These are phyloP conservation scores for Trichoderma sp. DNA, from an alignment of 2,329 filamentous ascomycete genomes.

Conservation along the genomic window DNA sequence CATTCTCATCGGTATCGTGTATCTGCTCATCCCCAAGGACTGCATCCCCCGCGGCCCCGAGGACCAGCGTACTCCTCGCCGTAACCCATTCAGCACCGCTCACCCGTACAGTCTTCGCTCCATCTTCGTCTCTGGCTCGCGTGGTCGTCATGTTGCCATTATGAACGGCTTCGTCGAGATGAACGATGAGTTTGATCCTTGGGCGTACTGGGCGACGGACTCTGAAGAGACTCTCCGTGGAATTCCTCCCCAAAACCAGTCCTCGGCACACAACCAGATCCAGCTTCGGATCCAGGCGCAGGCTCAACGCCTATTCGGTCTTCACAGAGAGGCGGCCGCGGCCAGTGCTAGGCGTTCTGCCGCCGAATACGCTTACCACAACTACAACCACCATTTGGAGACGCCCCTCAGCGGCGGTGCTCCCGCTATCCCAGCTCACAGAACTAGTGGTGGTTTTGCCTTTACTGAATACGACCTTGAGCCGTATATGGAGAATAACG, in stretches of 20 bases:
- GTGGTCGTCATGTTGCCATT: background rate
- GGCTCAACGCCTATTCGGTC: background rate
- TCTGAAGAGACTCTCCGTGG: slow-evolving; percentile 1
- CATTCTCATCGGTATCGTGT: slow-evolving; percentile 11
- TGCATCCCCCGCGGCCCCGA: background rate
- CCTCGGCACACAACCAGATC: background rate
- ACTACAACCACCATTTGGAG: background rate
- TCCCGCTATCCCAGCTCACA: background rate
- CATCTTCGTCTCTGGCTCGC: background rate
- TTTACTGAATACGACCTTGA: background rate
- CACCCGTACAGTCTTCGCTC: background rate
- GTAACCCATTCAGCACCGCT: background rate
- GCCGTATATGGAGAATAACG: background rate
- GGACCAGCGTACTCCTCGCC: background rate
- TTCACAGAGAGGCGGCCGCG: background rate
- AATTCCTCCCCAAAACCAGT: background rate
- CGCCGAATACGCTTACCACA: background rate
- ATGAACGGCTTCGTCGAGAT: slow-evolving; percentile 5
- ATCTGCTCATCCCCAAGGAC: background rate
- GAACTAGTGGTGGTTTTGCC: background rate
- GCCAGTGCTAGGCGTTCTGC: background rate
- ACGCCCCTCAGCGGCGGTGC: background rate
- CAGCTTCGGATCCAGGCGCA: background rate
- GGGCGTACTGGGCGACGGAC: slow-evolving; percentile 17
- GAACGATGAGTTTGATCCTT: slow-evolving; percentile 13